Evolutionary conservation across 2,329 filamentous ascomycete species (phyloP), one percentile per base, ranked within the genome.

Genomic region (Neurospora sp.): DNA sequence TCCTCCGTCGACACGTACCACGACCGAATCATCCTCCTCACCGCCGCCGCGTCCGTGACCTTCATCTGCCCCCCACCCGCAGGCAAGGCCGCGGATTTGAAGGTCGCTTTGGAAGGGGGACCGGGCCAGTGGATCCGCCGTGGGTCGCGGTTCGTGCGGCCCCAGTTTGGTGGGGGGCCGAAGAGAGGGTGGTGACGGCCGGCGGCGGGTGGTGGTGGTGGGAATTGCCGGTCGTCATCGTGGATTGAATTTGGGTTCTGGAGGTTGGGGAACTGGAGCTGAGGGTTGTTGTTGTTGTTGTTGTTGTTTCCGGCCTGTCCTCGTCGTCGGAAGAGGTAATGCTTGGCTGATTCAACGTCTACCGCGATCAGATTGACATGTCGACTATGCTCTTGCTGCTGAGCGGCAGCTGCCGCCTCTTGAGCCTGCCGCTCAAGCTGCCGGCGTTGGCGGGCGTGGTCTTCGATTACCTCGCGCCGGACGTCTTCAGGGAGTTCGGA

Each of bases 401-500:
- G 15, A 17, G 52, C 28, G 7, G 52, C 28, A 8, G 52, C 52
- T 17, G 52, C 15, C 52, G 52, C 15, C 52, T 17, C 52, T 62
- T 36, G 84, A 1, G 85, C 82, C 19, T 81, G 84, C 43, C 88
- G 85, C 11, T 88, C 87, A 23, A 90, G 82, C 28, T 62, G 52
- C 2, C 52, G 52, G n/a, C 84, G 87, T 11, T 85, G 86, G 23
- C 86, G 86, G 40, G 84, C 85, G 76, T 94, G 90, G 75, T 97
- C 92, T 23, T 88, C 89, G 2, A 97, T 79, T 7, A 98, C 85
- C 79, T 98, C 94, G 17, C 82, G 83, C 13, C 92, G 88, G 66
- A 97, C 86, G 66, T 97, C 92, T 73, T 91, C 89, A 0, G 95
- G 95, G 0, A 98, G 83, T 17, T 93, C 93, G 0, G 90, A 88